phyloP scores from a whole-genome alignment of 371 early-diverging fungal genomes.

The Mortierella sp. region DNA sequence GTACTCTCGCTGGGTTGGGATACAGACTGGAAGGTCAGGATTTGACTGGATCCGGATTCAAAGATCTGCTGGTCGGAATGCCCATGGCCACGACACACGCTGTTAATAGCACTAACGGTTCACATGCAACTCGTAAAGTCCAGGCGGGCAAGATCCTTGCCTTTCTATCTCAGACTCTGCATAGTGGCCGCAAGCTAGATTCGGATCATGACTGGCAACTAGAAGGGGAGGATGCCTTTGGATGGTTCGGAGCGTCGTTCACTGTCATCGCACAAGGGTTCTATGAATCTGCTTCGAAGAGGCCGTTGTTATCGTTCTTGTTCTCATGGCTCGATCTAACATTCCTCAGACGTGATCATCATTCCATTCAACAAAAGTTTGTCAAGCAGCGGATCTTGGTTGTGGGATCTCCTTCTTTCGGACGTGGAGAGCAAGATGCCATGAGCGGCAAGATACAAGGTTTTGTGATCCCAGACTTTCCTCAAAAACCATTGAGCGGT shows the following conservation, averaged over 20 bases:
- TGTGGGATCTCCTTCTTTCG: conserved; percentile 41
- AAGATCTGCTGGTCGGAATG: conserved; percentile 77
- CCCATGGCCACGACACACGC: conserved; percentile 57
- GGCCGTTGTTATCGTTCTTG: background rate
- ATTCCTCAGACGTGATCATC: no score
- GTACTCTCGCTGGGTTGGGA: conserved; percentile 62
- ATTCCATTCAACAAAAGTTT: background rate
- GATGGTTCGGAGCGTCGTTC: conserved; percentile 49
- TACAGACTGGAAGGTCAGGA: conserved; percentile 67
- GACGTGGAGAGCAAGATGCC: conserved; percentile 15
- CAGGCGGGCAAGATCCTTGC: conserved; percentile 42
- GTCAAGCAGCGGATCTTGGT: conserved; percentile 20
- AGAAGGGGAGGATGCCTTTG: conserved; percentile 24
- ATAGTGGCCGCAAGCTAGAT: conserved; percentile 23
- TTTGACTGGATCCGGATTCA: conserved; percentile 71
- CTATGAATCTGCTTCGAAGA: background rate
- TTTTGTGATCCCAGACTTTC: conserved; percentile 19
- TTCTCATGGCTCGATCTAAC: conserved; percentile 9
- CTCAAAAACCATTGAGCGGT: no score
- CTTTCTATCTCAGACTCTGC: conserved; percentile 17
- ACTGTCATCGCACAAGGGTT: conserved; percentile 7
- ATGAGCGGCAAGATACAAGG: conserved; percentile 49
- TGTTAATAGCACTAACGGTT: background rate
- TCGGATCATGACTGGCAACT: conserved; percentile 42
- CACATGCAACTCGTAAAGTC: background rate